Percentiles rank a stretch among this genome's conserved stretches.
Evolutionary conservation across 1,139 yeast species (phyloP).

Genomic region (Meyerozyma sp.): DNA sequence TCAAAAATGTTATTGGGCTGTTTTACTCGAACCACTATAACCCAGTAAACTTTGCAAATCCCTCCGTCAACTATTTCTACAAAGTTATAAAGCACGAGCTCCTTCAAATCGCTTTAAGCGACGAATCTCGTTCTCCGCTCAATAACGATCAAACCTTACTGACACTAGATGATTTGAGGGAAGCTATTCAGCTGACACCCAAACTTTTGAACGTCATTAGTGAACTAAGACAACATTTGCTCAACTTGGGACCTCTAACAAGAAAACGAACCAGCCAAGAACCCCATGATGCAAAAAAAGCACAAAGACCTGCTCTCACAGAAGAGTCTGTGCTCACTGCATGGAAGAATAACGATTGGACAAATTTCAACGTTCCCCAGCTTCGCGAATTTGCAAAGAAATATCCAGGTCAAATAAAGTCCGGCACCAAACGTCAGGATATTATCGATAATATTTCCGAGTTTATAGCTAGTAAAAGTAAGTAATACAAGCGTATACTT

Average conservation of each 20-base stretch:
- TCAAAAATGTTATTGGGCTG: slow-evolving; percentile 32
- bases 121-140: slow-evolving; percentile 17
- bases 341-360: slow-evolving; percentile 33
- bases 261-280: slow-evolving; percentile 11
- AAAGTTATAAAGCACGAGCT: slow-evolving; percentile 61
- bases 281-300: slow-evolving; percentile 9
- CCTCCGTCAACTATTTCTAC: slow-evolving; percentile 63
- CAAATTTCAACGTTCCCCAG: slow-evolving; percentile 34
- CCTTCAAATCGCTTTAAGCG: slow-evolving; percentile 51
- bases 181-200: slow-evolving; percentile 5
- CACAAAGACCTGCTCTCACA: slow-evolving; percentile 17
- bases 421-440: slow-evolving; percentile 37
- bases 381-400: slow-evolving; percentile 30
- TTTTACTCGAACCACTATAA: slow-evolving; percentile 42
- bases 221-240: not conserved
- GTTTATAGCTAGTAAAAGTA: slow-evolving; percentile 14
- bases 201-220: slow-evolving; percentile 1
- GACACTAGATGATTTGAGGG: slow-evolving; percentile 11
- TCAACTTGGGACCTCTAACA: slow-evolving; percentile 3
- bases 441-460: slow-evolving; percentile 34
- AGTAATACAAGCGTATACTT: slow-evolving; percentile 3
- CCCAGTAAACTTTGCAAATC: slow-evolving; percentile 63
- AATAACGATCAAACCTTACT: slow-evolving; percentile 15
- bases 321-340: slow-evolving; percentile 33
- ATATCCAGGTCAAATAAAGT: slow-evolving; percentile 27